Conservation (phyloP, 2,329 filamentous ascomycete species). For the Delphinella strobiligena region DNA sequence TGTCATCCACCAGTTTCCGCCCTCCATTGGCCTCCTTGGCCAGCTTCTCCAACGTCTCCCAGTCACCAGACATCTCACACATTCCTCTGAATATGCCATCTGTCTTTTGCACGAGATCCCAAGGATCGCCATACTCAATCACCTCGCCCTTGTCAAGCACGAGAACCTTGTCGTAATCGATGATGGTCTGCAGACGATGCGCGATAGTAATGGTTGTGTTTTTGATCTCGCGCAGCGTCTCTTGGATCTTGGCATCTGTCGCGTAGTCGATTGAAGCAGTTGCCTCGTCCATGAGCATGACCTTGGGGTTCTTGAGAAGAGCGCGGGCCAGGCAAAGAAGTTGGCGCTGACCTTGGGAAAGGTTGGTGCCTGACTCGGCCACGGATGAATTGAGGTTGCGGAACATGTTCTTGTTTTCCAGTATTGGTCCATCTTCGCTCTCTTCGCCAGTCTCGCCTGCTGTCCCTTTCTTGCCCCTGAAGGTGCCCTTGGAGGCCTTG, state of each 20-base stretch:
- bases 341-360: slow-evolving; percentile 93
- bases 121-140: slow-evolving; percentile 84
- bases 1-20: slow-evolving; percentile 27
- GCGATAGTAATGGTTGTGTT: slow-evolving; percentile 94
- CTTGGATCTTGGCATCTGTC: slow-evolving; percentile 91
- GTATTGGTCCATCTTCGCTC: slow-evolving; percentile 25
- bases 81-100: slow-evolving; percentile 55
- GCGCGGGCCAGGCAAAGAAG: slow-evolving; percentile 87
- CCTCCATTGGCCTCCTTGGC: slow-evolving; percentile 41
- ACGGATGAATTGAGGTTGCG: slow-evolving; percentile 72
- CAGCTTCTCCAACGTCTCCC: slow-evolving; percentile 43
- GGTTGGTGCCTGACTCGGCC: slow-evolving; percentile 81
- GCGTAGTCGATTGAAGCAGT: slow-evolving; percentile 96
- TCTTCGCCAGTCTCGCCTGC: too few species aligned
- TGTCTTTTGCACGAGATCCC: slow-evolving; percentile 61
- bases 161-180: slow-evolving; percentile 94
- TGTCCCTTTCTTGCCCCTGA: too few species aligned
- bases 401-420: slow-evolving; percentile 91
- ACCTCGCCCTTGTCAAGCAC: slow-evolving; percentile 83
- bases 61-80: slow-evolving; percentile 56
- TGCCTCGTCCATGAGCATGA: slow-evolving; percentile 98
- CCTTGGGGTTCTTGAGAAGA: slow-evolving; percentile 78
- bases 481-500: too few species aligned
- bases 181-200: slow-evolving; percentile 89
- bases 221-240: slow-evolving; percentile 83